Base-by-base conservation (phyloP, 129 eudicot species). In the Chrysanthemum makinoi region DNA sequence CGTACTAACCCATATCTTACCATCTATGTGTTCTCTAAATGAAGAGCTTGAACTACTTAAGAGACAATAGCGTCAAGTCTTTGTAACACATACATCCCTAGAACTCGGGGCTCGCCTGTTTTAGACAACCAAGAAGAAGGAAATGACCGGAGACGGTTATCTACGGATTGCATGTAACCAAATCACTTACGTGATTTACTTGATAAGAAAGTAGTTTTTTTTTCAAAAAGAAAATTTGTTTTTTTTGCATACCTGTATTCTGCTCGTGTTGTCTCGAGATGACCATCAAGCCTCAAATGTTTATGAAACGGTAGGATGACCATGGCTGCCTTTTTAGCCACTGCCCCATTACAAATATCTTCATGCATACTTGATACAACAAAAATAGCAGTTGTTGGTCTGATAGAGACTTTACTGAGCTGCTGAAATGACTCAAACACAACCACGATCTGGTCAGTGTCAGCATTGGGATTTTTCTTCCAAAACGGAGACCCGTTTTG, bases 311-410 rank as follows among this genome's bases (percentile, higher is more conserved):
- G 96, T 5, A 89, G 78, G 63, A 94, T 73, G 53, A 89, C 82
- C 62, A 89, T 86, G 5, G 95, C 87, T 0, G 78, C 86, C 62
- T 77, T 78, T 70, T 85, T 93, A 43, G 75, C 61, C 82, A 83
- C 87, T 0, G 95, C 98, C 44, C 88, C 86, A 0, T 72, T 66
- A 75, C 95, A 87, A 2, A 93, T 89, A 71, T 93, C 98, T 53
- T 85, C 95, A 26, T 93, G 92, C 95, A 93, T 93, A 66, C 78
- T 81, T 0, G 91, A 70, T 33, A 87, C 49, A 0, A 91, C 81
- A 10, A 96, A 93, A 65, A 93, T 89, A 10, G 98, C 85, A 0
- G 96, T 93, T 60, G 88, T 89, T 15, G 98, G 90, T 56, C 89
- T 76, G 51, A 93, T 77, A 3, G 87, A 70, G 15, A 93, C 98